Percentiles rank a stretch among this genome's conserved stretches.
Evolutionary conservation across 2,329 filamentous ascomycete genomes (phyloP).

Genomic region (Colletotrichum sp.): DNA sequence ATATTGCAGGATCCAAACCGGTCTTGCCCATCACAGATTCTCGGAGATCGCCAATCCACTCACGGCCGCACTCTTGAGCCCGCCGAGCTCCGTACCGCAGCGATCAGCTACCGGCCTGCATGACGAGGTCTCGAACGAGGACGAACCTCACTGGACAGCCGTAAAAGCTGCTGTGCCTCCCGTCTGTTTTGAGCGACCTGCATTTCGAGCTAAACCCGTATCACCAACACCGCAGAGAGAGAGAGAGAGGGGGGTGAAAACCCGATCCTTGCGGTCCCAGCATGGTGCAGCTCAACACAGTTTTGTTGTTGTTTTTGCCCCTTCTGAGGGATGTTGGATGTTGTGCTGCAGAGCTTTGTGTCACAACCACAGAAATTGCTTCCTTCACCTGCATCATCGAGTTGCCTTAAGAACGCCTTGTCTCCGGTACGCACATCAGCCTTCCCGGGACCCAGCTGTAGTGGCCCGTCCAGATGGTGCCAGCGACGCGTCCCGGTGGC

Average conservation of each 20-base stretch:
- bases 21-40: not conserved
- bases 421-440: slow-evolving; percentile 9
- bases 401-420: slow-evolving; percentile 13
- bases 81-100: slow-evolving; percentile 10
- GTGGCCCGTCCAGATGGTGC: slow-evolving; percentile 15
- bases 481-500: slow-evolving; percentile 7
- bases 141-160: not conserved
- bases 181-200: slow-evolving; percentile 12
- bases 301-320: not conserved
- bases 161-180: slow-evolving; percentile 8
- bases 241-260: not conserved
- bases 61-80: not conserved
- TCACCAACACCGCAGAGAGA: not conserved
- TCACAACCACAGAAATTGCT: slow-evolving; percentile 1
- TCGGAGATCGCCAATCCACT: slow-evolving; percentile 12
- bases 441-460: slow-evolving; percentile 18
- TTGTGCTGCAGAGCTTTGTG: slow-evolving; percentile 17
- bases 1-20: slow-evolving; percentile 1
- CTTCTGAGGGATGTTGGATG: not conserved
- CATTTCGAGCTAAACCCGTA: slow-evolving; percentile 19
- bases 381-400: slow-evolving; percentile 22
- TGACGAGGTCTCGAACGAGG: not conserved
- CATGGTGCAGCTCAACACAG: slow-evolving; percentile 10
- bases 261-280: slow-evolving; percentile 5
- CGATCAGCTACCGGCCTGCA: slow-evolving; percentile 13